phyloP scores from a whole-genome alignment of 2,329 filamentous ascomycete genomes.

The Sclerotinia borealis region DNA sequence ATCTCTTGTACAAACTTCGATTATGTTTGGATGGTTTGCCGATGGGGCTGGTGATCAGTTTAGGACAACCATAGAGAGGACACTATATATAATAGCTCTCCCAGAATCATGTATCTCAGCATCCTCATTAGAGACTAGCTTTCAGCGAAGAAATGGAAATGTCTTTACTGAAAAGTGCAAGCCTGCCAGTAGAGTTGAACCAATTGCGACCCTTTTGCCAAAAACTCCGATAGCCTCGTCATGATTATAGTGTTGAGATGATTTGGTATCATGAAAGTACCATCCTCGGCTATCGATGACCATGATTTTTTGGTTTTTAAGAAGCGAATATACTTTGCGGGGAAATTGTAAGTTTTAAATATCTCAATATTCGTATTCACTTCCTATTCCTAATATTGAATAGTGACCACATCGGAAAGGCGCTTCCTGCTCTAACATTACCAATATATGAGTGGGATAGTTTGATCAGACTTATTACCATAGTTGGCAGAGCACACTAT shows the following conservation, averaged over 20 bases:
- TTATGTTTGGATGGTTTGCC: too few relatives aligned
- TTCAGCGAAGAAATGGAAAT: neutral
- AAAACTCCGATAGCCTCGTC: neutral
- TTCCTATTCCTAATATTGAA: neutral
- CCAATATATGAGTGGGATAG: neutral
- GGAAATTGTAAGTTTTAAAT: neutral
- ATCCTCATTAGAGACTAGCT: too few relatives aligned
- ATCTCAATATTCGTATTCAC: neutral
- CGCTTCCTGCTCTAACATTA: neutral
- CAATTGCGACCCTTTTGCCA: neutral
- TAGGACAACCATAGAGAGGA: neutral
- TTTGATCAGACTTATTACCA: fast-evolving
- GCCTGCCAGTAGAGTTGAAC: too few relatives aligned
- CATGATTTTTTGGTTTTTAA: neutral
- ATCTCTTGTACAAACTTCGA: too few relatives aligned
- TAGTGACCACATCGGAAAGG: neutral
- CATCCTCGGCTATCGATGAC: neutral
- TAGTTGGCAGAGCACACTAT: fast-evolving
- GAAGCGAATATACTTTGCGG: neutral
- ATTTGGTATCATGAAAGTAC: neutral
- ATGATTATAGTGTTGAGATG: neutral
- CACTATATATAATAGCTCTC: too few relatives aligned
- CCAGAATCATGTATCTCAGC: too few relatives aligned
- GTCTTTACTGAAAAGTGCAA: neutral
- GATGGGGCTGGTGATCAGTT: neutral